A percentile compares a stretch with the other conserved stretches of the same genome.
phyloP scores from a whole-genome alignment of 108 stramenopile species.

The Ochromonas danica region DNA sequence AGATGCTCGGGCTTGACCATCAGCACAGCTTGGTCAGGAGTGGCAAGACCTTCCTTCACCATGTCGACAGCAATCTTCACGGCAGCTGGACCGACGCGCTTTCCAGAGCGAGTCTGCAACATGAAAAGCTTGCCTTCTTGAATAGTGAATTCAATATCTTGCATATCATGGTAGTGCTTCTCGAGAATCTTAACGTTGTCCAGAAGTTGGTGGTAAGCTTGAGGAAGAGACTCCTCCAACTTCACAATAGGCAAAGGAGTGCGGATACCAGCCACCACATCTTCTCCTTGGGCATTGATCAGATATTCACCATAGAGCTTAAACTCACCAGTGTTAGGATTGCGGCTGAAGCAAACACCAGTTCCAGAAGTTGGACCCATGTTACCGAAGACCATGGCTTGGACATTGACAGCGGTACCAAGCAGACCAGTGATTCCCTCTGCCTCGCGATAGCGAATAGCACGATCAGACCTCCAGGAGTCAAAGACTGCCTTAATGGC shows the following conservation, averaged over 20 bases:
- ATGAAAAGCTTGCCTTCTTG: constrained; percentile 82
- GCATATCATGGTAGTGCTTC: constrained; percentile 77
- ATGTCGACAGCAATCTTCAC: constrained; percentile 74
- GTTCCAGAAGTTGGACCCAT: constrained; percentile 70
- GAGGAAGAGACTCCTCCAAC: constrained; percentile 70
- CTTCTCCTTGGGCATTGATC: constrained; percentile 82
- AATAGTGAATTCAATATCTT: constrained; percentile 85
- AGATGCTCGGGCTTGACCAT: constrained; percentile 74
- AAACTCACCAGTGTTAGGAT: constrained; percentile 73
- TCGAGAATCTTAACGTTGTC: constrained; percentile 71
- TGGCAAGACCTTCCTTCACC: constrained; percentile 70
- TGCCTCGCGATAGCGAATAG: constrained; percentile 76
- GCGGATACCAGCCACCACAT: constrained; percentile 81
- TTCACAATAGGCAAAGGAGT: constrained; percentile 71
- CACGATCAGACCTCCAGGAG: constrained; percentile 75
- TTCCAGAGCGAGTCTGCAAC: constrained; percentile 77
- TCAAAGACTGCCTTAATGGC: constrained; percentile 74
- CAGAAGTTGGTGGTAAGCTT: constrained; percentile 71
- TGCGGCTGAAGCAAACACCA: constrained; percentile 78
- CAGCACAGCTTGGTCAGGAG: constrained; percentile 68
- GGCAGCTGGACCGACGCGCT: constrained; percentile 76
- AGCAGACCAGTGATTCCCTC: constrained; percentile 69
- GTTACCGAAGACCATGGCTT: constrained; percentile 81
- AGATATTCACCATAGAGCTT: constrained; percentile 77
- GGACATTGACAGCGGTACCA: constrained; percentile 59